Evolutionary conservation across 108 stramenopile species (phyloP), one percentile per base, ranked within the genome.

Genomic region (Seminavis robusta): DNA sequence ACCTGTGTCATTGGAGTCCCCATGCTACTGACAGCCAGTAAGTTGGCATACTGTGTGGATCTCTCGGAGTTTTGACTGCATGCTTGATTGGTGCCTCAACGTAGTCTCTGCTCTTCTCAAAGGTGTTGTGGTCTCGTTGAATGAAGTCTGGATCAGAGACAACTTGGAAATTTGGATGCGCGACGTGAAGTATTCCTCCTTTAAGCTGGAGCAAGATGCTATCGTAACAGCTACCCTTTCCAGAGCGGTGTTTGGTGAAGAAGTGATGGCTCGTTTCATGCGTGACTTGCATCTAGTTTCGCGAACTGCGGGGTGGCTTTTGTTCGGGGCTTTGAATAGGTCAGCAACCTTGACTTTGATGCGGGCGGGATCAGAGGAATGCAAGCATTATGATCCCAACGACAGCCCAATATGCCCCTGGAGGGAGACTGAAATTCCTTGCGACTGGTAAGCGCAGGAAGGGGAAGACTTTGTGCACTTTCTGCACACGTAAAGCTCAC

Each of bases 391-490:
- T 47, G 15, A n/a, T n/a, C n/a, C 7, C 0, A 3, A 13, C 19
- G 36, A n/a, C n/a, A n/a, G 8, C 26, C 11, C 20, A 13, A 6
- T 20, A 19, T 65, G 58, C 39, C 41, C 54, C 24, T 37, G 33
- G 19, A 8, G 33, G 8, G 4, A 43, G 16, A 36, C 43, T 20
- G 41, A 65, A n/a, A n/a, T n/a, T 25, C 17, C 53, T 29, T 79
- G 77, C 42, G 77, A 74, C 42, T 79, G 77, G 38, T 51, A 21
- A 9, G 74, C 73, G 77, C 40, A 69, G 7, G 40, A 59, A 7
- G 13, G 11, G n/a, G 55, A 2, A 23, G 16, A 2, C 17, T 45
- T 4, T 56, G 45, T 24, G 54, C 23, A 3, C 25, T 21, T 8
- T 32, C 36, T 37, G 11, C 9, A 37, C 36, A 13, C 36, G 11